Evolutionary conservation across 192 early-diverging fungal species (phyloP).

Genomic region (Chytriomyces confervae): DNA sequence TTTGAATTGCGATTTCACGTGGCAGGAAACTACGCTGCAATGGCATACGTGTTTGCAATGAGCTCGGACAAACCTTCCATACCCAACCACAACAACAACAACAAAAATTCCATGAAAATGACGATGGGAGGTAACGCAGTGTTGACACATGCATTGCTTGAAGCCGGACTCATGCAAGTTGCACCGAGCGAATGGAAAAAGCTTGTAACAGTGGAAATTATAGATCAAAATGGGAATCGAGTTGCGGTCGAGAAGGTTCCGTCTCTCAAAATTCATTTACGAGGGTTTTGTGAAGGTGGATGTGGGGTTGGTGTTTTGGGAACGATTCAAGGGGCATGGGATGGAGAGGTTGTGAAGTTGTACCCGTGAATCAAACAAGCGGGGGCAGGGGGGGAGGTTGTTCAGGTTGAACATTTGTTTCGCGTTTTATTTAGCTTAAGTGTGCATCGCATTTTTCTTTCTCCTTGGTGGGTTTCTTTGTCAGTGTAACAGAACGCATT

Average conservation of each 20-base stretch:
- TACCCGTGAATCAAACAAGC: too few relatives aligned
- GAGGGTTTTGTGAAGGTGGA: not conserved
- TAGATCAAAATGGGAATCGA: not conserved
- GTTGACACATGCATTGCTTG: constrained; percentile 1
- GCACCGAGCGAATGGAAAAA: not conserved
- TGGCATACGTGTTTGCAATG: not conserved
- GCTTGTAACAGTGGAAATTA: not conserved
- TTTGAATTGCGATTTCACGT: constrained; percentile 2
- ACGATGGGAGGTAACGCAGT: constrained; percentile 2
- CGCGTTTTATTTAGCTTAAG: too few relatives aligned
- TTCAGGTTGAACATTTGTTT: too few relatives aligned
- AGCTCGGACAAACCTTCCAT: not conserved
- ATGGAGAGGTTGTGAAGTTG: too few relatives aligned
- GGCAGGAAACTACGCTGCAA: not conserved
- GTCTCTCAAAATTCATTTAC: not conserved
- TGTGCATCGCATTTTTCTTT: too few relatives aligned
- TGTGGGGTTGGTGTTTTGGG: not conserved
- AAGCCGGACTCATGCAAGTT: not conserved
- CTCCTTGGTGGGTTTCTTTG: too few relatives aligned
- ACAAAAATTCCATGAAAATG: not conserved
- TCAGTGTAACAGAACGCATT: too few relatives aligned
- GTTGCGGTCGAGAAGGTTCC: not conserved
- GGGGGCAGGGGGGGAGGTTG: too few relatives aligned
- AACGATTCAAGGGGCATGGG: not conserved
- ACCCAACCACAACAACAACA: not conserved